A percentile compares a stretch with the other conserved stretches of the same genome.
Conservation (phyloP, 805 yeast species). For the Metschnikowia corniflorae region DNA sequence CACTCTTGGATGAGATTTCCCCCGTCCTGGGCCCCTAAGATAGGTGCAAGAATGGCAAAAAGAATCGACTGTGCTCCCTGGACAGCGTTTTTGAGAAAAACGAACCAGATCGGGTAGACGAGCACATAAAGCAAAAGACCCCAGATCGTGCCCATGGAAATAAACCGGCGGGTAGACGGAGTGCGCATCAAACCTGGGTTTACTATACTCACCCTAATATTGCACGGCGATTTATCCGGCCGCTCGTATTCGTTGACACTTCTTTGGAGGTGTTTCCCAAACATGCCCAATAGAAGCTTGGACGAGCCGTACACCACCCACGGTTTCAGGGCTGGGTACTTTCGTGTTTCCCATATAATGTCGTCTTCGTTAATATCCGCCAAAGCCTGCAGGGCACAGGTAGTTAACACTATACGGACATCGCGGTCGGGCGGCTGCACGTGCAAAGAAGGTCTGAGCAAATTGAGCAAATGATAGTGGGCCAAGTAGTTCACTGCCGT, state of each 20-base stretch:
- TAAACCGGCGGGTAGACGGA: constrained; percentile 73
- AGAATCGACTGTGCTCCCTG: constrained; percentile 80
- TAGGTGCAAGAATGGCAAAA: constrained; percentile 69
- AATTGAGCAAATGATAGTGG: constrained; percentile 74
- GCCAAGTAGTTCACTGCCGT: constrained; percentile 78
- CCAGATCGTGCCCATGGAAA: constrained; percentile 70
- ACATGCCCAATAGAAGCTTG: constrained; percentile 69
- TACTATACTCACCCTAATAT: constrained; percentile 66
- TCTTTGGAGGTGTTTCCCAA: constrained; percentile 76
- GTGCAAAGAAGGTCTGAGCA: constrained; percentile 78
- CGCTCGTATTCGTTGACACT: constrained; percentile 56
- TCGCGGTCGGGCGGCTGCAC: constrained; percentile 95
- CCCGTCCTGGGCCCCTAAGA: constrained; percentile 56
- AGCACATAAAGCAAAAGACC: constrained; percentile 60
- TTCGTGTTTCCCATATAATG: constrained; percentile 55
- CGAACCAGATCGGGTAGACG: constrained; percentile 78
- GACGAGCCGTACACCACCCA: constrained; percentile 80
- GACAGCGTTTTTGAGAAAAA: constrained; percentile 67
- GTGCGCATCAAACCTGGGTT: constrained; percentile 94
- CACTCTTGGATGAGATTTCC: constrained; percentile 78
- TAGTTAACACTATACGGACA: constrained; percentile 73
- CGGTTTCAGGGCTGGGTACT: constrained; percentile 62
- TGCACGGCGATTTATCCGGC: constrained; percentile 67
- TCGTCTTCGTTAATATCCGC: constrained; percentile 64
- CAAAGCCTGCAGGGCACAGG: constrained; percentile 74